phyloP scores from a whole-genome alignment of 768 basidiomycete genomes.

The Pleurotus tuber-regium region DNA sequence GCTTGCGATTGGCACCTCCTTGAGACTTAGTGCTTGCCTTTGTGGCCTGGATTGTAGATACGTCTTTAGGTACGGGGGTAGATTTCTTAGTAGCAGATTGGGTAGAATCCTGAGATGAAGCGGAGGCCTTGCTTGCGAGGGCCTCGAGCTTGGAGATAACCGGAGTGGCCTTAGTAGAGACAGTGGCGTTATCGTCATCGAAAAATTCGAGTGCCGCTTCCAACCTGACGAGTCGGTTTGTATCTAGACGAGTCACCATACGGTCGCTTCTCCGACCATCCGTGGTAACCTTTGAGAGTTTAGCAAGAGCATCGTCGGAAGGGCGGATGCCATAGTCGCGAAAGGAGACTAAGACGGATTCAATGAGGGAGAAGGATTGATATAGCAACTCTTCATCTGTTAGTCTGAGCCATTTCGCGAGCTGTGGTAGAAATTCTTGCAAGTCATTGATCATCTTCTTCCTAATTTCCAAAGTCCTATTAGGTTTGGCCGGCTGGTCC shows the following conservation, averaged over 20 bases:
- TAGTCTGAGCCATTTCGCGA: constrained; percentile 85
- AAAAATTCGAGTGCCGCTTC: constrained; percentile 67
- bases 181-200: constrained; percentile 57
- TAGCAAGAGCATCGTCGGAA: constrained; percentile 51
- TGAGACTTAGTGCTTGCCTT: background rate
- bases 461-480: constrained; percentile 57
- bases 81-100: background rate
- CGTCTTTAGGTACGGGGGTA: background rate
- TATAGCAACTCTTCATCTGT: constrained; percentile 91
- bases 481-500: constrained; percentile 30
- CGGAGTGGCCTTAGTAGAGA: too few species aligned
- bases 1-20: background rate
- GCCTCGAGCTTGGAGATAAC: constrained; percentile 7
- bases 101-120: background rate
- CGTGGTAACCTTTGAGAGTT: constrained; percentile 64
- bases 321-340: constrained; percentile 58
- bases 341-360: constrained; percentile 77
- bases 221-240: constrained; percentile 59
- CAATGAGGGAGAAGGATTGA: constrained; percentile 82
- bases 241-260: constrained; percentile 52
- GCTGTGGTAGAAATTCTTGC: constrained; percentile 74
- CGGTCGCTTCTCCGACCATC: constrained; percentile 52
- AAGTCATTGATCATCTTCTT: constrained; percentile 76
- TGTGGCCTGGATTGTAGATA: background rate
- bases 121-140: background rate